A percentile compares a stretch with the other conserved stretches of the same genome.
Conservation (phyloP, 2,329 filamentous ascomycete genomes). For the Aphanoascus verrucosus region DNA sequence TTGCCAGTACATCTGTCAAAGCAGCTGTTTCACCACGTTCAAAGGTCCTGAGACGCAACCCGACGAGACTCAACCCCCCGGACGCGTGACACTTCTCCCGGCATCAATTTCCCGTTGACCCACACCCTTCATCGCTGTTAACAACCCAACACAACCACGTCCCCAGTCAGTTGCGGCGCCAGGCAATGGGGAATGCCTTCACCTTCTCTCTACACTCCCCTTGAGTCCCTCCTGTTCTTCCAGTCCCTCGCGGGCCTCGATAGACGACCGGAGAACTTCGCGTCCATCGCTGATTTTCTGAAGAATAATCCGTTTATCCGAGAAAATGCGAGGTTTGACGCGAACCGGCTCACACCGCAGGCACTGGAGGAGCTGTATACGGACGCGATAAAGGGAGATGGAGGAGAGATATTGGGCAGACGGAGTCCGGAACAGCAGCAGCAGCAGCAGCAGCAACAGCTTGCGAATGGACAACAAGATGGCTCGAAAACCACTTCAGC, state of each 20-base stretch:
- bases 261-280: slow-evolving; percentile 55
- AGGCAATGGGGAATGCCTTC: slow-evolving; percentile 47
- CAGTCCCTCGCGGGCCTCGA: slow-evolving; percentile 63
- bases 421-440: slow-evolving; percentile 24
- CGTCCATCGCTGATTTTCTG: slow-evolving; percentile 61
- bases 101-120: neutral
- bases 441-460: slow-evolving; percentile 23
- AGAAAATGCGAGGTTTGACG: slow-evolving; percentile 60
- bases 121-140: neutral
- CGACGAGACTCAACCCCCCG: neutral
- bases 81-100: neutral
- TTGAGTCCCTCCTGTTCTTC: slow-evolving; percentile 79
- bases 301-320: slow-evolving; percentile 63
- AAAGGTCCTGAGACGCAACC: neutral
- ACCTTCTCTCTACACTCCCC: slow-evolving; percentile 61
- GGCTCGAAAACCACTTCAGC: slow-evolving; percentile 54
- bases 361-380: slow-evolving; percentile 70
- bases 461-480: slow-evolving; percentile 25
- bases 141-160: slow-evolving; percentile 3
- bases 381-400: slow-evolving; percentile 62
- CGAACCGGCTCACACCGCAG: slow-evolving; percentile 61
- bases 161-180: slow-evolving; percentile 30
- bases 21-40: neutral
- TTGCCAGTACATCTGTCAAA: too few species aligned
- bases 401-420: slow-evolving; percentile 18